Evolutionary conservation across 495 filamentous ascomycete genomes (phyloP), one percentile per base, ranked within the genome.

Genomic region (Apodospora peruviana): DNA sequence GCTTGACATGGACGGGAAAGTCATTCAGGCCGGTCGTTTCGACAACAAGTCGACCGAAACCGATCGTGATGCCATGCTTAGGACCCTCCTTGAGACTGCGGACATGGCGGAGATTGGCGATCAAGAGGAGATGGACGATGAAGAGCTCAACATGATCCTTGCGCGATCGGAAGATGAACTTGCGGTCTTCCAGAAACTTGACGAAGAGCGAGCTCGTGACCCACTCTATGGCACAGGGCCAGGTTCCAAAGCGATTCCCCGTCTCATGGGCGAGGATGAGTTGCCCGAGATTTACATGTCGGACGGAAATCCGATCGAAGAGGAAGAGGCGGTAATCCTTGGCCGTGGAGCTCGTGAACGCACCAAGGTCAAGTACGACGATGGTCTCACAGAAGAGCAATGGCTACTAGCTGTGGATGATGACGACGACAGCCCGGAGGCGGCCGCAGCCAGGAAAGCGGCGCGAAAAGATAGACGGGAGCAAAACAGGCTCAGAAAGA

Each of bases 21-120:
- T 98, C 58, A 98, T 98, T 53, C 93, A 98, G 64, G 93, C 93
- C 40, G 93, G 93, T 78, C 93, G 94, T 55, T 98, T 98, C 70
- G 93, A 98, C 59, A 98, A 98, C 70, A 98, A 97, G 65, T 98
- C 93, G 1, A 96, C 93, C 11, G 95, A 96, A 59, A 94, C 95
- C 48, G 93, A 98, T 67, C 87, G 93, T 73, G 93, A 98, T 61
- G 91, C 91, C 17, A 86, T 98, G 75, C 74, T 98, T 45, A 79
- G 93, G 51, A 91, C 90, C 20, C 82, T 98, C 56, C 73, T 98
- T 41, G 93, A 97, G 61, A 86, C 83, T 41, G 93, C 93, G 1
- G 91, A 96, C 53, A 85, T 91, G 35, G 91, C 95, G 29, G 86
- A 85, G 53, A 66, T 82, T 17, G 78, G 79, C 25, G 87, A 91